Evolutionary conservation across 805 yeast species (phyloP).

Genomic region (Schwanniomyces sp.): DNA sequence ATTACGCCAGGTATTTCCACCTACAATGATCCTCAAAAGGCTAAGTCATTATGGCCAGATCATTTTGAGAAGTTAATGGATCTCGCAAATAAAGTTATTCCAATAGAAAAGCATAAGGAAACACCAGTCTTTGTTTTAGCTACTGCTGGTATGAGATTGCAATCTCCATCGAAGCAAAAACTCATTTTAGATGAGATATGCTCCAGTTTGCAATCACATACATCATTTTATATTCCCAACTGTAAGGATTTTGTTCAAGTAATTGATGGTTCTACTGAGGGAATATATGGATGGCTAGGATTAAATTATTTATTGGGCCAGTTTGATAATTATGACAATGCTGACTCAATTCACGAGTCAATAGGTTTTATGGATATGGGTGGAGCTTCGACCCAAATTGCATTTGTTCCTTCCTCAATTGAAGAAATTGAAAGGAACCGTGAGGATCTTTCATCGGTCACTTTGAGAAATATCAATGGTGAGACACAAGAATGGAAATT

Average conservation of each 20-base stretch:
- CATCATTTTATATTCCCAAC: constrained; percentile 54
- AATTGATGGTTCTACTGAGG: constrained; percentile 94
- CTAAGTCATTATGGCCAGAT: constrained; percentile 60
- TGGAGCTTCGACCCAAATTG: constrained; percentile 95
- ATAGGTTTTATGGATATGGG: constrained; percentile 99
- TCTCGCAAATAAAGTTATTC: constrained; percentile 72
- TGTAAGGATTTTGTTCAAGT: constrained; percentile 77
- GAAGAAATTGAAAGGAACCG: constrained; percentile 62
- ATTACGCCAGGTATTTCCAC: constrained; percentile 84
- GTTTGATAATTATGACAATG: constrained; percentile 48
- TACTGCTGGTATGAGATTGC: constrained; percentile 93
- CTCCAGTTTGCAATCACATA: constrained; percentile 47
- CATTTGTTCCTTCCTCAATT: constrained; percentile 75
- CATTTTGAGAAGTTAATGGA: constrained; percentile 68
- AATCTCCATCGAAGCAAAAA: constrained; percentile 54
- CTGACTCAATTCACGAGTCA: constrained; percentile 47
- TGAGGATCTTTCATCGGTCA: constrained; percentile 71
- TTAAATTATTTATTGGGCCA: constrained; percentile 79
- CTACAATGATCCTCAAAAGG: constrained; percentile 42
- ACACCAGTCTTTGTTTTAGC: constrained; percentile 93
- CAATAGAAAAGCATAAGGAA: constrained; percentile 52
- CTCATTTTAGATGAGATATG: constrained; percentile 64
- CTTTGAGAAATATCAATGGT: constrained; percentile 70
- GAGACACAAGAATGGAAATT: constrained; percentile 73
- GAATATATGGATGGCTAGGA: constrained; percentile 93